Base-by-base conservation (phyloP, 2,329 filamentous ascomycete species). In the Colletotrichum sp. region DNA sequence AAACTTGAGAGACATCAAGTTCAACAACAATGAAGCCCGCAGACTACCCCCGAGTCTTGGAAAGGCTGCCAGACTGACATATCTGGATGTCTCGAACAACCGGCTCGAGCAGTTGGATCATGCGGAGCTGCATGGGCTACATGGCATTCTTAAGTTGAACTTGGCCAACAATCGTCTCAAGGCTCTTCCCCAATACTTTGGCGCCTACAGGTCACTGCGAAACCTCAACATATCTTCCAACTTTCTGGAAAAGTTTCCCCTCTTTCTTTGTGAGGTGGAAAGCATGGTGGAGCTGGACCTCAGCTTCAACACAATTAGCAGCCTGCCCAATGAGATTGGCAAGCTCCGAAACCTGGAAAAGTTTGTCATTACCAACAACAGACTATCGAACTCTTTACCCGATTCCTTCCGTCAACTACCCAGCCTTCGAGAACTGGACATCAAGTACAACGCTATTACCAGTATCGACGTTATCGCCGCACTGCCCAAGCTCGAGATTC, bases 331-430 rank as follows among this genome's bases (percentile, higher is more conserved):
- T 16, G 87, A 93, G 77, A 94, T 99, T 78, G 95, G 96, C 8
- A 92, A 92, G 71, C 86, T 99, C 73, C 92, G 89, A 73, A 95
- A 93, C 70, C 86, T 99, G 48, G 97, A 98, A 84, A 93, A 96
- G 77, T 90, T 99, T 94, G 82, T 97, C 86, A 96, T 98, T 79
- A 98, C 97, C 3, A 99, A 99, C 86, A 99, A 99, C 84, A 93
- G 94, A 76, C 87, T 99, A 16, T 90, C 91, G 24, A 95, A 95
- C 4, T 89, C 92, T 8, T 92, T 98, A 43, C 94, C 96, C 10
- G 86, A 90, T 2, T 90, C 92, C 0, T 94, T 98, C 81, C 90
- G 88, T 76, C 89, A 94, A n/a, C 86, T 98, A 9, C 86, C 90
- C 62, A 97, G 91, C 80, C 87, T 99, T 68, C 95, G 95, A 77